Evolutionary conservation across 441 rosid species (phyloP).

Genomic region (Erodium trifolium): DNA sequence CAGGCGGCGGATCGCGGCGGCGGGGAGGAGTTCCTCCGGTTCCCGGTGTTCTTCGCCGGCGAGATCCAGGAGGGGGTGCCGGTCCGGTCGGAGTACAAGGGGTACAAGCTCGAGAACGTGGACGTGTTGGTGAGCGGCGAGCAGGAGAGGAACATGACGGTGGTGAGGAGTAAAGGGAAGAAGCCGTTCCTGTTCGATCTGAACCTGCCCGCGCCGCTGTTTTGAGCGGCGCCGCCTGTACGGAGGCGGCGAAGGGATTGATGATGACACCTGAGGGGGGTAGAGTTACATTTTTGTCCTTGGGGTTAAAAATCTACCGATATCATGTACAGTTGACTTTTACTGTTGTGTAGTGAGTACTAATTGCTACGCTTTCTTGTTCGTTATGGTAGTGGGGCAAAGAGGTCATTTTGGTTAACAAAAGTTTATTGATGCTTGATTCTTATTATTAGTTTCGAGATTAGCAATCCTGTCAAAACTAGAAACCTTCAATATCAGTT

Average conservation of each 20-base stretch:
- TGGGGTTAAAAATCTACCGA: too few species aligned
- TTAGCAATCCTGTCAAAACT: too few species aligned
- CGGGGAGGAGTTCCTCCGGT: neutral
- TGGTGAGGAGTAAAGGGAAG: neutral
- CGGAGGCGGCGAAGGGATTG: neutral
- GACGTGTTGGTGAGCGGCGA: neutral
- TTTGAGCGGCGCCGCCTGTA: neutral
- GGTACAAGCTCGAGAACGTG: neutral
- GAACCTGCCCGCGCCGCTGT: conserved; percentile 6
- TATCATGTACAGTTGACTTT: too few species aligned
- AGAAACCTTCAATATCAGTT: too few species aligned
- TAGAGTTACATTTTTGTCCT: too few species aligned
- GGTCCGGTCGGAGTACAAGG: neutral
- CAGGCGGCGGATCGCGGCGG: neutral
- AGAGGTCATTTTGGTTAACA: too few species aligned
- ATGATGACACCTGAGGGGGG: too few species aligned
- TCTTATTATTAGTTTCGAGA: too few species aligned
- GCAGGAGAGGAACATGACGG: neutral
- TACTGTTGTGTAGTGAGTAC: too few species aligned
- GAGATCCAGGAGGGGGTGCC: neutral
- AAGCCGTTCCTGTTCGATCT: conserved; percentile 5
- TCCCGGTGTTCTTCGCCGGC: neutral
- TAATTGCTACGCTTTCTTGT: too few species aligned
- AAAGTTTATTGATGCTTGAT: too few species aligned
- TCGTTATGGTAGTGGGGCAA: too few species aligned